phyloP scores from a whole-genome alignment of 768 basidiomycete species.

The Amanita molliuscula region DNA sequence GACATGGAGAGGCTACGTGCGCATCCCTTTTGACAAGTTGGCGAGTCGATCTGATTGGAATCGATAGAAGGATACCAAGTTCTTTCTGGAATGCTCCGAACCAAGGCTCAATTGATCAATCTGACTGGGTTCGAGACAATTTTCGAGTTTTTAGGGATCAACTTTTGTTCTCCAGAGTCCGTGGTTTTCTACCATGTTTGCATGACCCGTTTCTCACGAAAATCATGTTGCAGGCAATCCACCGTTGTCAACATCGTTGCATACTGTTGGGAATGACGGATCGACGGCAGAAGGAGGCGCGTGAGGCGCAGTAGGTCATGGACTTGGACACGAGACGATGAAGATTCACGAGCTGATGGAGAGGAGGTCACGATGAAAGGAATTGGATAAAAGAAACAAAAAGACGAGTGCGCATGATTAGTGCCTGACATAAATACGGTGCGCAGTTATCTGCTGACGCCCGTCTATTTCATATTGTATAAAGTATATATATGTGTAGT shows the following conservation, averaged over 20 bases:
- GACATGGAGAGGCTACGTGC: constrained; percentile 85
- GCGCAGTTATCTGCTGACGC: too few relatives aligned
- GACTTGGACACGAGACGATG: too few relatives aligned
- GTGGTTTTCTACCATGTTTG: constrained; percentile 16
- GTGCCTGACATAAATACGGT: too few relatives aligned
- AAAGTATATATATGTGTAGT: too few relatives aligned
- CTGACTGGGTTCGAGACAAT: constrained; percentile 73
- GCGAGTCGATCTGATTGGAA: neutral
- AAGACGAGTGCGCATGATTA: too few relatives aligned
- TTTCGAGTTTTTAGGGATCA: constrained; percentile 80
- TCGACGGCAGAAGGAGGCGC: too few relatives aligned
- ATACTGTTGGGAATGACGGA: too few relatives aligned
- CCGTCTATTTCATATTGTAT: too few relatives aligned
- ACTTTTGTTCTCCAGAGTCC: constrained; percentile 74
- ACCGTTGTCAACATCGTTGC: constrained; percentile 76
- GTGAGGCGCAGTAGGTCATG: too few relatives aligned
- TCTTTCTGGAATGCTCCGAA: constrained; percentile 59
- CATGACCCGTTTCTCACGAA: neutral
- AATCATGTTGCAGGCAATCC: constrained; percentile 44
- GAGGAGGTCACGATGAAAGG: too few relatives aligned
- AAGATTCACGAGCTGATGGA: too few relatives aligned
- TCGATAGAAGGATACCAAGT: constrained; percentile 78
- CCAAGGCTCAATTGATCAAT: constrained; percentile 68
- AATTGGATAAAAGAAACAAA: too few relatives aligned
- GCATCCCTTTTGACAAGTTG: neutral